phyloP scores from a whole-genome alignment of 2,329 filamentous ascomycete species.

The Epichloe bromicola region DNA sequence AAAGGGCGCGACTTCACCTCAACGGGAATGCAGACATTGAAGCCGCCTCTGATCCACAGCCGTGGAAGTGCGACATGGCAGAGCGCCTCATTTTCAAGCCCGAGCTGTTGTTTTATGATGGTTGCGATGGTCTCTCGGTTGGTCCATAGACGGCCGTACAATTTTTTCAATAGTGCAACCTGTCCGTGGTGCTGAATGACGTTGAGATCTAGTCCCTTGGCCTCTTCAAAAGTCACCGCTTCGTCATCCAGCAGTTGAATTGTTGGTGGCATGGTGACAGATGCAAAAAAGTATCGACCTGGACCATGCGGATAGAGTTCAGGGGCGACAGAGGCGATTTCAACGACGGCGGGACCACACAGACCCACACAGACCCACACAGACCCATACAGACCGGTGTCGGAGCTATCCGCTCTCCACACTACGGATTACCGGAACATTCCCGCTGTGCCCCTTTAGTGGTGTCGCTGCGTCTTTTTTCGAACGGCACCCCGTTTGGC shows the following conservation, averaged over 20 bases:
- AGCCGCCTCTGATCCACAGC: constrained; percentile 20
- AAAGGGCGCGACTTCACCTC: constrained; percentile 12
- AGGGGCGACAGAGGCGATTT: too few relatives aligned
- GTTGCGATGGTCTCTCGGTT: constrained; percentile 9
- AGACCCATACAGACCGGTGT: too few relatives aligned
- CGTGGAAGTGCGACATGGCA: constrained; percentile 13
- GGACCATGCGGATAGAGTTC: too few relatives aligned
- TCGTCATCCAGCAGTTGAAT: constrained; percentile 1
- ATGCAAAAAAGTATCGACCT: background rate
- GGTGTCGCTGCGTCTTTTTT: too few relatives aligned
- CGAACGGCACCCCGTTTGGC: too few relatives aligned
- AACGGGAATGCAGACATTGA: constrained; percentile 22
- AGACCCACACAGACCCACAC: too few relatives aligned
- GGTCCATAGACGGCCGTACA: constrained; percentile 1
- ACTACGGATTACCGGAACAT: too few relatives aligned
- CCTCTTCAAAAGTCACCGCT: background rate
- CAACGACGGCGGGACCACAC: too few relatives aligned
- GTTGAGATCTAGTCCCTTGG: background rate
- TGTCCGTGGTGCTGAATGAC: constrained; percentile 1
- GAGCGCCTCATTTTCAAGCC: constrained; percentile 11
- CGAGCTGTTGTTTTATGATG: constrained; percentile 14
- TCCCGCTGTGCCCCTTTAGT: too few relatives aligned
- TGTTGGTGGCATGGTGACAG: background rate
- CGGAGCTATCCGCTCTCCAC: too few relatives aligned
- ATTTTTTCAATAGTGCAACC: background rate